phyloP scores from a whole-genome alignment of 768 basidiomycete species.

The Termitomyces titanicus region DNA sequence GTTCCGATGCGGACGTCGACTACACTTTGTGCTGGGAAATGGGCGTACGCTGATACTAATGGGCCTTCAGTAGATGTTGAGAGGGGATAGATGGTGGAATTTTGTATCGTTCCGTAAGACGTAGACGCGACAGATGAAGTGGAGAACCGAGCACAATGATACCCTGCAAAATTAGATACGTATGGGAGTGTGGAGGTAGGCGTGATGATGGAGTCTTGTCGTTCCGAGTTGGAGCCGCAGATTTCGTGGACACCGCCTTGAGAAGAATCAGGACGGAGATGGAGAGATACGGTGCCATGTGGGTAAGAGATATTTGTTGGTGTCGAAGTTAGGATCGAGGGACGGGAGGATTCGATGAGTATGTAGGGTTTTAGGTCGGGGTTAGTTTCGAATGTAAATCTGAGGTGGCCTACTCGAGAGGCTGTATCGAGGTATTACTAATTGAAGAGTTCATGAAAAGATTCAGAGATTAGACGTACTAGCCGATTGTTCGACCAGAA shows the following conservation, averaged over 20 bases:
- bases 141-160: slow-evolving; percentile 61
- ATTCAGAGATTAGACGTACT: slow-evolving; percentile 36
- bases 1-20: slow-evolving; percentile 70
- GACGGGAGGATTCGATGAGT: slow-evolving; percentile 63
- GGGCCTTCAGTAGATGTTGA: slow-evolving; percentile 34
- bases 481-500: slow-evolving; percentile 58
- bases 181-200: slow-evolving; percentile 40
- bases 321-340: slow-evolving; percentile 54
- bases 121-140: slow-evolving; percentile 17
- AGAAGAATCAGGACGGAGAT: slow-evolving; percentile 8
- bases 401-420: slow-evolving; percentile 71
- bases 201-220: slow-evolving; percentile 56
- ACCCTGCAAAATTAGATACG: slow-evolving; percentile 44
- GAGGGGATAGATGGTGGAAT: slow-evolving; percentile 31
- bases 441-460: not conserved
- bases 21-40: slow-evolving; percentile 35
- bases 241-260: slow-evolving; percentile 44
- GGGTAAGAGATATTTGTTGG: slow-evolving; percentile 49
- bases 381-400: slow-evolving; percentile 59
- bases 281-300: slow-evolving; percentile 44
- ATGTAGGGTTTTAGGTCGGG: slow-evolving; percentile 43
- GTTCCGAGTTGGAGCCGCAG: slow-evolving; percentile 61
- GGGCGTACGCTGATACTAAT: slow-evolving; percentile 48
- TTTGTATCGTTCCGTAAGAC: slow-evolving; percentile 48
- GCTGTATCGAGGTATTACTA: slow-evolving; percentile 35